Evolutionary conservation across 2,329 filamentous ascomycete species (phyloP), one percentile per base, ranked within the genome.

Genomic region (Fusarium metavorans): DNA sequence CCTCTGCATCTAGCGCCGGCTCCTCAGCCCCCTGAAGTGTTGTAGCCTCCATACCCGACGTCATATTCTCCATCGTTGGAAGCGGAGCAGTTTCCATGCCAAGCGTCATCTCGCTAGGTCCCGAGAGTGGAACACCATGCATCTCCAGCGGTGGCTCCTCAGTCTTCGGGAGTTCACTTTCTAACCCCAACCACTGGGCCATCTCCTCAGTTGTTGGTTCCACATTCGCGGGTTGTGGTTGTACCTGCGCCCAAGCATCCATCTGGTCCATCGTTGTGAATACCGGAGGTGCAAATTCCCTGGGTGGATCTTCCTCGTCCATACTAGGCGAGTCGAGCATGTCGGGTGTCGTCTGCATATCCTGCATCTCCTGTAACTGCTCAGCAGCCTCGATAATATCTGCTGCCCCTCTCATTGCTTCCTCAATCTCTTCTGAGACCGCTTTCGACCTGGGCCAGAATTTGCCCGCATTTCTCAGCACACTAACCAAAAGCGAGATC

Each of bases 401-500:
- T 14, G 13, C 52, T 3, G 25, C 54, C 16, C 25, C 27, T 25
- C 58, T 41, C n/a, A 76, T n/a, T 11, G 37, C 64, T n/a, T 41
- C 2, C 2, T 68, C 34, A 18, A 78, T 68, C 4, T 64, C 32
- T 1, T 66, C 56, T 1, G 63, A 77, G 4, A 73, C 45, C 2
- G 6, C 20, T 18, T 57, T 76, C n/a, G 76, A 67, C 30, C 27
- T 67, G 23, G 59, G 45, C 77, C 77, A 79, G 27, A 54, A 72
- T n/a, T 78, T 66, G 9, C 77, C 76, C 2, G 74, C 63, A 56
- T 62, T 77, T 20, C 57, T 45, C 9, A 79, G 43, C 10, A 72
- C 56, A 16, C 58, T 62, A 23, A 57, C 63, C 14, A 79, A 34
- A 16, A 76, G 71, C 4, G 39, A 25, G 43, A 73, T 56, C 39